Percentiles rank a stretch among this genome's conserved stretches.
These are phyloP conservation scores for Eimeria maxima DNA, from an alignment of 169 alveolate species.

Conservation along the genomic window DNA sequence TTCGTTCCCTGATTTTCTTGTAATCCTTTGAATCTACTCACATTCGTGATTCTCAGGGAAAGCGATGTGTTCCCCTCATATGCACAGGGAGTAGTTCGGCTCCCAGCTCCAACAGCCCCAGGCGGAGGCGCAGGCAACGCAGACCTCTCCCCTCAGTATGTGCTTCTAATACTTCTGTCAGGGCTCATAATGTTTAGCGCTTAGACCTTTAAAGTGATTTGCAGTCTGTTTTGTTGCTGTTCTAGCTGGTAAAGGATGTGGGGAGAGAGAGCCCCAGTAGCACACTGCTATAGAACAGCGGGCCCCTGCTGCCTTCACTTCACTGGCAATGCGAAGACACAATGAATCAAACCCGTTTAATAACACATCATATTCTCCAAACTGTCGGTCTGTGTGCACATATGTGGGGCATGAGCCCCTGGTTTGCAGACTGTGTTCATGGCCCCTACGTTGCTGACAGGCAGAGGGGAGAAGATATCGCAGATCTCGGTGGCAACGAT, in stretches of 20 bases:
- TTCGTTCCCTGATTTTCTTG: background rate
- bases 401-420: too few species aligned
- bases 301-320: background rate
- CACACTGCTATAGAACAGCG: background rate
- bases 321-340: background rate
- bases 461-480: too few species aligned
- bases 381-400: too few species aligned
- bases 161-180: background rate
- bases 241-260: background rate
- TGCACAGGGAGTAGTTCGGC: background rate
- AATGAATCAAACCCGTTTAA: background rate
- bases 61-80: background rate
- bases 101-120: slow-evolving; percentile 9
- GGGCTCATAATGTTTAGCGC: background rate
- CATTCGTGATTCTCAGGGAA: background rate
- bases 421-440: background rate
- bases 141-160: background rate
- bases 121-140: background rate
- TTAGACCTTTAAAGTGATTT: background rate
- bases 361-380: too few species aligned
- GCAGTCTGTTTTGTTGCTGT: background rate
- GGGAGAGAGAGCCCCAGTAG: background rate
- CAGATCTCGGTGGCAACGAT: too few species aligned
- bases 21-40: background rate
- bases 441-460: background rate